Conservation (phyloP, 768 basidiomycete species). For the Boletellus emodensis region DNA sequence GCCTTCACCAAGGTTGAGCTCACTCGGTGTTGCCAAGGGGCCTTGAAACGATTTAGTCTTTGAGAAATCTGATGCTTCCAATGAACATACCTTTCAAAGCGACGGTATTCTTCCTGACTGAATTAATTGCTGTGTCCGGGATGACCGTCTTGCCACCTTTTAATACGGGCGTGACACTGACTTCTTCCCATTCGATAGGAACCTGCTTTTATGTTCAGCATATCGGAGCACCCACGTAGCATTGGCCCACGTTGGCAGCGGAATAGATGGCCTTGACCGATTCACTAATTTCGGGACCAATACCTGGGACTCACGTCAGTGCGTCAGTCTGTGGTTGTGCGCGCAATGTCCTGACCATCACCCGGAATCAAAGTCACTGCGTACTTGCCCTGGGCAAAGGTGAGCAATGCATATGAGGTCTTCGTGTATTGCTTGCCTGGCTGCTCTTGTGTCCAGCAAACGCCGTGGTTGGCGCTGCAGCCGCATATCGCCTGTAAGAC, state of each 20-base stretch:
- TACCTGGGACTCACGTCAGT: slow-evolving; percentile 53
- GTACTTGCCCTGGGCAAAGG: slow-evolving; percentile 77
- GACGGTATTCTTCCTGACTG: slow-evolving; percentile 95
- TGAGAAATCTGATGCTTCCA: not conserved
- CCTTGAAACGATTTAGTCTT: slow-evolving; percentile 42
- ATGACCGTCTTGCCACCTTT: slow-evolving; percentile 97
- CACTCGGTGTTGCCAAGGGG: slow-evolving; percentile 95
- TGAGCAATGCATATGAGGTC: not conserved
- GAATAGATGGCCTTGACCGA: slow-evolving; percentile 91
- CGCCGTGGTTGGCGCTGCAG: slow-evolving; percentile 75
- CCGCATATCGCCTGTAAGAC: slow-evolving; percentile 62
- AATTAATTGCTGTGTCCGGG: slow-evolving; percentile 84
- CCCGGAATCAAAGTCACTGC: slow-evolving; percentile 95
- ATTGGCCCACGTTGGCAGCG: slow-evolving; percentile 66
- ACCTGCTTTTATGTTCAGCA: slow-evolving; percentile 51
- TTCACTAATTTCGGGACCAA: slow-evolving; percentile 98
- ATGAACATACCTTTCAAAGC: slow-evolving; percentile 80
- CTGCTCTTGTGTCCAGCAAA: slow-evolving; percentile 87
- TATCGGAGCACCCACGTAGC: slow-evolving; percentile 3
- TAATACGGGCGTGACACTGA: slow-evolving; percentile 90
- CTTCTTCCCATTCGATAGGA: slow-evolving; percentile 99
- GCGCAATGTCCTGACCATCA: slow-evolving; percentile 58
- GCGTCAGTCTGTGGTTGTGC: slow-evolving; percentile 2
- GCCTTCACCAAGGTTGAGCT: slow-evolving; percentile 30
- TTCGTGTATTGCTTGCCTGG: slow-evolving; percentile 53